Conservation (phyloP, 345 rosid species). For the Isatis tinctoria region DNA sequence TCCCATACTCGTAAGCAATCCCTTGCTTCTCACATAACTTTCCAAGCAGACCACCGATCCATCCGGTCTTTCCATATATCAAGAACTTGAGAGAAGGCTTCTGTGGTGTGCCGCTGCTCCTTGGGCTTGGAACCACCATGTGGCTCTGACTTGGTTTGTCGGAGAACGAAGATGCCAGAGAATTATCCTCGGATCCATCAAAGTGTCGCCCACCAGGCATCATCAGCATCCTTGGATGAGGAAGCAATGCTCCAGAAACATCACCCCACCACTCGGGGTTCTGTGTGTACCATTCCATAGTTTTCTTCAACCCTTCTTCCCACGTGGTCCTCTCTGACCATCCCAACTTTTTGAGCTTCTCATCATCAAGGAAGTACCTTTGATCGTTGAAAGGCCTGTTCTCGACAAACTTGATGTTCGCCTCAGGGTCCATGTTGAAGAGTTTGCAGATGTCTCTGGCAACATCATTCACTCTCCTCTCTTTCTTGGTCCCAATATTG, state of each 20-base stretch:
- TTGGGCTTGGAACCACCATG: slow-evolving; percentile 63
- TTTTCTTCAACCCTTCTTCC: slow-evolving; percentile 86
- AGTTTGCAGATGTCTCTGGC: slow-evolving; percentile 74
- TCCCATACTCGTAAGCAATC: slow-evolving; percentile 62
- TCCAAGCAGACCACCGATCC: slow-evolving; percentile 77
- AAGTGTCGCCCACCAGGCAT: slow-evolving; percentile 91
- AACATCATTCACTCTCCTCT: slow-evolving; percentile 87
- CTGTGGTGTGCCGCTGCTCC: slow-evolving; percentile 29
- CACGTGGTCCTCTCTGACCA: slow-evolving; percentile 78
- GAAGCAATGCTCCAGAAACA: slow-evolving; percentile 87
- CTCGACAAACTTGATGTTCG: slow-evolving; percentile 69
- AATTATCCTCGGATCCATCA: slow-evolving; percentile 61
- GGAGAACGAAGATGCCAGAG: slow-evolving; percentile 32
- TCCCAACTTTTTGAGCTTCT: slow-evolving; percentile 71
- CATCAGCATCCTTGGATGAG: slow-evolving; percentile 91
- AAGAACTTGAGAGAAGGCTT: slow-evolving; percentile 57
- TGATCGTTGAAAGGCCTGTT: slow-evolving; percentile 90
- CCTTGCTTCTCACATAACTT: slow-evolving; percentile 70
- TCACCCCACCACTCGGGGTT: slow-evolving; percentile 98
- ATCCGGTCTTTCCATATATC: slow-evolving; percentile 74
- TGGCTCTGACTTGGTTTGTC: slow-evolving; percentile 42
- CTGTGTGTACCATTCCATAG: slow-evolving; percentile 77
- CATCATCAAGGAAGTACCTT: slow-evolving; percentile 83
- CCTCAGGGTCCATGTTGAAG: slow-evolving; percentile 59
- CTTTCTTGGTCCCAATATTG: slow-evolving; percentile 85